phyloP scores from a whole-genome alignment of 1,284 basidiomycete species.

The Tilletia setariae region DNA sequence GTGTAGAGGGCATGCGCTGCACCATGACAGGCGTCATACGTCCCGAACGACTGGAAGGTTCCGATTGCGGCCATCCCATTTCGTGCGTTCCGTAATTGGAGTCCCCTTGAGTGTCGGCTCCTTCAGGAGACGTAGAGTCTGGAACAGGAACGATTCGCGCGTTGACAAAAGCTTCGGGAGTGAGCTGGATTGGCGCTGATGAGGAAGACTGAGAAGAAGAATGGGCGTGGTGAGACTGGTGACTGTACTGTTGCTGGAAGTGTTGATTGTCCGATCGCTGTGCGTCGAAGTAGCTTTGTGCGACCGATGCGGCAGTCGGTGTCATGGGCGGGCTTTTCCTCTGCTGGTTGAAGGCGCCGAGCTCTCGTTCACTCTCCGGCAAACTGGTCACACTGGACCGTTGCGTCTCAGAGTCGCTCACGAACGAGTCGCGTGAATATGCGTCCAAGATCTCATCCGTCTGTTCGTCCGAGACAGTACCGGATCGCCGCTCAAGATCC shows the following conservation, averaged over 20 bases:
- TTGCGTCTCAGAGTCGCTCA: constrained; percentile 36
- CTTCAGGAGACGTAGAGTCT: neutral
- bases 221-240: neutral
- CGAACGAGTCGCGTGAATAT: constrained; percentile 41
- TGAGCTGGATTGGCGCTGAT: neutral
- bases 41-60: neutral
- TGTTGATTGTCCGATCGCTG: neutral
- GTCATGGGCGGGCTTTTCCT: neutral
- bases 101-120: neutral
- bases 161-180: constrained; percentile 7
- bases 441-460: constrained; percentile 44
- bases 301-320: neutral
- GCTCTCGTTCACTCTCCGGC: constrained; percentile 24
- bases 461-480: constrained; percentile 36
- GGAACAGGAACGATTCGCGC: constrained; percentile 12
- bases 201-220: neutral
- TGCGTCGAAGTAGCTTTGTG: neutral
- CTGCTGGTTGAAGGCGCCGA: neutral
- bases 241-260: neutral
- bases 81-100: neutral
- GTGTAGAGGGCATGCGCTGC: constrained; percentile 35
- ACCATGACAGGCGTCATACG: constrained; percentile 34
- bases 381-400: constrained; percentile 38
- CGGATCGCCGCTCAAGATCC: constrained; percentile 14
- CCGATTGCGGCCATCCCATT: neutral